Evolutionary conservation across 139 green algal genomes (phyloP), one percentile per base, ranked within the genome.

Genomic region (Auxenochlorella protothecoides): DNA sequence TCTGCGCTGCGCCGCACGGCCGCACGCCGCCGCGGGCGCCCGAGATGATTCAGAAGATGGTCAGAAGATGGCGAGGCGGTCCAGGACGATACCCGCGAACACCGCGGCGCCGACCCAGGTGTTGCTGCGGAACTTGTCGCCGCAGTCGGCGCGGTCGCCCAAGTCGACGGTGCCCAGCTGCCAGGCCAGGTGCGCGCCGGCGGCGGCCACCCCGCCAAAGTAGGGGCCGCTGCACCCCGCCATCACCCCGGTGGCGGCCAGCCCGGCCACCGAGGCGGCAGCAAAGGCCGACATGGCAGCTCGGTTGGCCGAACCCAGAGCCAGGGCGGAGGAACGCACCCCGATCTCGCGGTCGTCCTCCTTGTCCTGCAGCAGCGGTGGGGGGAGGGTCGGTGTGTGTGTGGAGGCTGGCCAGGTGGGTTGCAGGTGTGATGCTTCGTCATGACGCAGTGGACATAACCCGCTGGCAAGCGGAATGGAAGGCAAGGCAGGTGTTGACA

Each of bases 111-210:
- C 93, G 52, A 88, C 84, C 83, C 79, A 91, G 68, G 88, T 91
- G 75, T 97, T 98, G 15, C 87, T 95, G n/a, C 79, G 75, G 85
- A 98, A 98, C 76, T 94, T 97, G 53, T 80, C 81, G 63, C 76
- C 75, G 76, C 93, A 98, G 68, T 97, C 89, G 0, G 75, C 74
- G 0, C 80, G 70, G 65, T 88, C 73, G 61, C 87, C 77, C 61
- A 96, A 66, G 55, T 98, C 74, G 2, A 93, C 87, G 5, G 63
- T 79, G 0, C 9, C 8, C 1, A 96, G 71, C 82, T 97, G 91
- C 90, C 88, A 94, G 2, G 72, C 77, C 60, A 92, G 64, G 65
- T 97, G 91, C 3, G 16, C 67, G 6, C n/a, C 79, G 53, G 74
- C 84, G 7, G 75, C 86, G 12, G 71, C 74, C 55, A 89, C 71